A percentile compares a stretch with the other conserved stretches of the same genome.
These are phyloP conservation scores for Caloboletus inedulis DNA, from an alignment of 1,284 basidiomycete species.

Conservation along the genomic window DNA sequence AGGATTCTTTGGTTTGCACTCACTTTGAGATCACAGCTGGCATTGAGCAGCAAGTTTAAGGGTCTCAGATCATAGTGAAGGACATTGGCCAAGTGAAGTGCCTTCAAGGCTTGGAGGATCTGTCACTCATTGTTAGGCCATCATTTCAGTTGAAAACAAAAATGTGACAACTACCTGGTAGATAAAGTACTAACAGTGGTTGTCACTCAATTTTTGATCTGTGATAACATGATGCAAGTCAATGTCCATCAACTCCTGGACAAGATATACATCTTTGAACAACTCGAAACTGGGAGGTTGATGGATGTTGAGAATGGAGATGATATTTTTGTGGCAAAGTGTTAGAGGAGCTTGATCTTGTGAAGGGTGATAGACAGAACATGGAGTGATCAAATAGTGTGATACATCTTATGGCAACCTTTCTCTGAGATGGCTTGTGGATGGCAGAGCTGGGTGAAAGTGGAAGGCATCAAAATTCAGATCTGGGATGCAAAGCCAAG, in stretches of 20 bases:
- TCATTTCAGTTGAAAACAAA: constrained; percentile 4
- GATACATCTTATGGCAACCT: constrained; percentile 79
- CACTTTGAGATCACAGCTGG: constrained; percentile 93
- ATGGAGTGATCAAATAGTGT: constrained; percentile 86
- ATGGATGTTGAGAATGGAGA: constrained; percentile 81
- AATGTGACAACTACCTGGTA: constrained; percentile 67
- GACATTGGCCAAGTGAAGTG: constrained; percentile 87
- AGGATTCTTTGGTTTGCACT: constrained; percentile 12
- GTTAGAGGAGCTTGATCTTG: constrained; percentile 77
- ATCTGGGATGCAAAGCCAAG: neutral
- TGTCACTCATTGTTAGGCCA: constrained; percentile 14
- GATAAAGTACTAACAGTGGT: constrained; percentile 94
- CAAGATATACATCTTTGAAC: constrained; percentile 84
- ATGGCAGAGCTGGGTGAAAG: constrained; percentile 54
- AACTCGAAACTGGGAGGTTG: constrained; percentile 55
- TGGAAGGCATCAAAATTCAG: constrained; percentile 3
- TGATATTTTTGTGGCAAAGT: constrained; percentile 56
- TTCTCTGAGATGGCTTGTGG: constrained; percentile 60
- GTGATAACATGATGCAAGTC: constrained; percentile 87
- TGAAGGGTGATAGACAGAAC: constrained; percentile 84
- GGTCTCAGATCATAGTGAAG: constrained; percentile 91
- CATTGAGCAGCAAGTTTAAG: constrained; percentile 87
- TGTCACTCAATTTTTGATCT: constrained; percentile 81
- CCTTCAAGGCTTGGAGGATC: constrained; percentile 88
- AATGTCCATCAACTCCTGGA: constrained; percentile 90